Conservation (phyloP, 2,329 filamentous ascomycete genomes). For the Arthroderma sp. region DNA sequence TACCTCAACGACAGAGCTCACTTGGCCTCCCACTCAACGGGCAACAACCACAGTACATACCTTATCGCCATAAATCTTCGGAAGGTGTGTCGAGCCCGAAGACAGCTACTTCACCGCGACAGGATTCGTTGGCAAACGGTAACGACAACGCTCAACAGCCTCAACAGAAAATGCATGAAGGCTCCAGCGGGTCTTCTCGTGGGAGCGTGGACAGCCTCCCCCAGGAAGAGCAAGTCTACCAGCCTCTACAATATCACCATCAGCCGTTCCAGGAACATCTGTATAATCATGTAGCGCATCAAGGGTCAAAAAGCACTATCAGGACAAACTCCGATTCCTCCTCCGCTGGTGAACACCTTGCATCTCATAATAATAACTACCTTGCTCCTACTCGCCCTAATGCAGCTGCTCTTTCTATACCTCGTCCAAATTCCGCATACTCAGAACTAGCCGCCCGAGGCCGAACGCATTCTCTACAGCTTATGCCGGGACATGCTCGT, state of each 20-base stretch:
- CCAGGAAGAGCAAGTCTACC: conserved; percentile 22
- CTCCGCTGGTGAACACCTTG: conserved; percentile 38
- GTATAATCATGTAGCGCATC: conserved; percentile 12
- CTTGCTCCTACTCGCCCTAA: conserved; percentile 40
- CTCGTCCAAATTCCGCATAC: conserved; percentile 63
- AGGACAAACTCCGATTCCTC: conserved; percentile 20
- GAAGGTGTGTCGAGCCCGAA: neutral
- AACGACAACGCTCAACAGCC: neutral
- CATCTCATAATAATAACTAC: conserved; percentile 35
- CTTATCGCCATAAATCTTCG: neutral
- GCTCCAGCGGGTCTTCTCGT: conserved; percentile 19
- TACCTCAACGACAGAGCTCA: conserved; percentile 6
- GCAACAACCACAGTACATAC: neutral
- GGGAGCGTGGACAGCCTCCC: conserved; percentile 24
- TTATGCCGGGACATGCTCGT: conserved; percentile 36
- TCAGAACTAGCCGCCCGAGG: conserved; percentile 57
- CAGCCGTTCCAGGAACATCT: conserved; percentile 30
- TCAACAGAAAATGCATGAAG: conserved; percentile 9
- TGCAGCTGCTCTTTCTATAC: conserved; percentile 44
- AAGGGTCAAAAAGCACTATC: conserved; percentile 16
- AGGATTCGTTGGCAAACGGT: neutral
- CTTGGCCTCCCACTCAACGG: neutral
- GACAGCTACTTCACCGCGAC: neutral
- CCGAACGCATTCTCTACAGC: conserved; percentile 41
- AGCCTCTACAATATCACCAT: conserved; percentile 41